Evolutionary conservation across 2,329 filamentous ascomycete species (phyloP).

Genomic region (Onygenales sp.): DNA sequence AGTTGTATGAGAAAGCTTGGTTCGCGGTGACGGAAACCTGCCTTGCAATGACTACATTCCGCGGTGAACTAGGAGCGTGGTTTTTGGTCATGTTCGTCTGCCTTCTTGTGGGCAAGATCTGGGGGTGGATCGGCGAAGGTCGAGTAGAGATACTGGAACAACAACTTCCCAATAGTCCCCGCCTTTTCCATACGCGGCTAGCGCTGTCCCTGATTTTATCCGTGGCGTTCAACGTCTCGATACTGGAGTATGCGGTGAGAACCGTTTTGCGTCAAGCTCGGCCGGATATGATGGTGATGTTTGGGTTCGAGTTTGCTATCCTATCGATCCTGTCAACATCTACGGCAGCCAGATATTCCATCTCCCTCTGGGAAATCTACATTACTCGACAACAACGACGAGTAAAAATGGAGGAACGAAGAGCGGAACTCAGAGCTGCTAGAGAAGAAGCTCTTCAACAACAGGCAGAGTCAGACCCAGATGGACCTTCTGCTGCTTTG

Average conservation of each 20-base stretch:
- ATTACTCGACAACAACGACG: constrained; percentile 67
- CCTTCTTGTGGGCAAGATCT: constrained; percentile 87
- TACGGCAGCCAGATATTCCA: constrained; percentile 65
- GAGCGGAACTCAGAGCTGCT: constrained; percentile 53
- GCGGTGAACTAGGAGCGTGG: constrained; percentile 88
- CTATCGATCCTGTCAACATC: constrained; percentile 70
- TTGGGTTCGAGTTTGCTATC: constrained; percentile 93
- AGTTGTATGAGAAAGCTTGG: constrained; percentile 96
- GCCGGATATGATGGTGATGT: constrained; percentile 99
- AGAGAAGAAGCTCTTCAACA: constrained; percentile 38
- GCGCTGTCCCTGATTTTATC: constrained; percentile 70
- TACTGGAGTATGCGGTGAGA: constrained; percentile 72
- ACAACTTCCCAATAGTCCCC: constrained; percentile 80
- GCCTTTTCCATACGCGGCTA: constrained; percentile 76
- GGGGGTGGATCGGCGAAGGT: constrained; percentile 96
- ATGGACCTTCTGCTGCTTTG: constrained; percentile 34
- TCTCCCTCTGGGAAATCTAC: constrained; percentile 67
- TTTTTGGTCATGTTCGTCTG: constrained; percentile 95
- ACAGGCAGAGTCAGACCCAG: constrained; percentile 27
- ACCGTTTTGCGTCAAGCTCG: constrained; percentile 77
- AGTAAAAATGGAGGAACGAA: constrained; percentile 57
- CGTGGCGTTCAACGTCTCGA: constrained; percentile 65
- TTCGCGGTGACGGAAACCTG: constrained; percentile 96
- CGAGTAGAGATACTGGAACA: constrained; percentile 91
- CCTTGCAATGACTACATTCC: constrained; percentile 95